These are phyloP conservation scores for Pleurotus cornucopiae DNA, from an alignment of 768 basidiomycete genomes.

Conservation along the genomic window DNA sequence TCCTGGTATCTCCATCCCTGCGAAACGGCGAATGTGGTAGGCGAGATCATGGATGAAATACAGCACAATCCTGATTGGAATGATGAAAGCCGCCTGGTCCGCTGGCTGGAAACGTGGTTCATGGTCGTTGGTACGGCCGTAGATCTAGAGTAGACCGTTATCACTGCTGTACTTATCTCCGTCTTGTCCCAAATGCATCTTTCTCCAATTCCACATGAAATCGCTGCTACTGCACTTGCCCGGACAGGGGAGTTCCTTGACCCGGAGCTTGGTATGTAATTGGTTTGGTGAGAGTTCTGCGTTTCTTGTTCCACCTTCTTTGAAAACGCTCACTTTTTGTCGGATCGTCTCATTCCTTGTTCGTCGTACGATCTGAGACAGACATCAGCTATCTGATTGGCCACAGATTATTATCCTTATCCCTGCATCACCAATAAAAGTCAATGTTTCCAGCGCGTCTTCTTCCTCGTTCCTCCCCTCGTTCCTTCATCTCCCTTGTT, in stretches of 20 bases:
- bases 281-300: no score
- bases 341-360: constrained; percentile 10
- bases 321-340: neutral
- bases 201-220: neutral
- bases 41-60: constrained; percentile 61
- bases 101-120: constrained; percentile 77
- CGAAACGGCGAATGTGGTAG: constrained; percentile 60
- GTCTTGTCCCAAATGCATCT: neutral
- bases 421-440: constrained; percentile 23
- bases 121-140: constrained; percentile 67
- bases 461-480: constrained; percentile 32
- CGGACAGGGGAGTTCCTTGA: constrained; percentile 3
- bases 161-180: neutral
- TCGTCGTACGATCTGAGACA: constrained; percentile 37
- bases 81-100: constrained; percentile 26
- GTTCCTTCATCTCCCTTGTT: constrained; percentile 30
- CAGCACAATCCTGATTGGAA: constrained; percentile 21
- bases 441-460: constrained; percentile 43
- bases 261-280: constrained; percentile 18
- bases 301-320: no score
- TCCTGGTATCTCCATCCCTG: constrained; percentile 92
- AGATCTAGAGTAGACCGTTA: constrained; percentile 32
- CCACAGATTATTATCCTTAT: constrained; percentile 14
- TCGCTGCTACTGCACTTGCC: neutral
- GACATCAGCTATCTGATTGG: constrained; percentile 18